phyloP scores from a whole-genome alignment of 2,329 filamentous ascomycete genomes.

The Monosporascus ibericus region DNA sequence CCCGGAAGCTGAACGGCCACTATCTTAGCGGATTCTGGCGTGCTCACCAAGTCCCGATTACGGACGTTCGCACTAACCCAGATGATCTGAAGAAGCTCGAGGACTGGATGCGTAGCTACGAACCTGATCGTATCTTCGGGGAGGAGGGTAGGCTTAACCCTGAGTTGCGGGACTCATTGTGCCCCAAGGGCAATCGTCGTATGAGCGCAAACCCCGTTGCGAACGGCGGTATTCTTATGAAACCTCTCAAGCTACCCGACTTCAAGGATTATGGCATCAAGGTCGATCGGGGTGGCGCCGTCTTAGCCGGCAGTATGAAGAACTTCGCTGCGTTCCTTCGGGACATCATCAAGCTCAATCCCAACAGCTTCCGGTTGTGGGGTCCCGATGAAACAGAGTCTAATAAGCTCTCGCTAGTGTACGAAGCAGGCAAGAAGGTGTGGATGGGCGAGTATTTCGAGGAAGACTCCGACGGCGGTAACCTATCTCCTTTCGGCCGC shows the following conservation, averaged over 20 bases:
- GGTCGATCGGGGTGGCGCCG: conserved; percentile 54
- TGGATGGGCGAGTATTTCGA: conserved; percentile 76
- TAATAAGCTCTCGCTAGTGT: conserved; percentile 69
- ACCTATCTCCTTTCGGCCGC: conserved; percentile 60
- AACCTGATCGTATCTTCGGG: conserved; percentile 66
- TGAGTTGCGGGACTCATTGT: conserved; percentile 54
- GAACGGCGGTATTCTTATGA: conserved; percentile 63
- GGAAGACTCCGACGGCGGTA: conserved; percentile 69
- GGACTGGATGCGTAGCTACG: conserved; percentile 71
- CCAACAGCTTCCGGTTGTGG: conserved; percentile 65
- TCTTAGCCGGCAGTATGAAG: conserved; percentile 57
- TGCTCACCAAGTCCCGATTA: conserved; percentile 70
- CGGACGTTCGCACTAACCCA: conserved; percentile 60
- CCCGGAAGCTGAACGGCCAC: conserved; percentile 64
- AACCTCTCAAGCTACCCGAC: conserved; percentile 62
- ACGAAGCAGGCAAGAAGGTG: conserved; percentile 70
- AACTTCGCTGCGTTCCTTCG: conserved; percentile 63
- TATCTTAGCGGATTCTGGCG: conserved; percentile 74
- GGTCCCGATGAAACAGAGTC: conserved; percentile 78
- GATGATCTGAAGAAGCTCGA: conserved; percentile 64
- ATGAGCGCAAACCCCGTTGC: conserved; percentile 75
- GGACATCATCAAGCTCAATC: conserved; percentile 61
- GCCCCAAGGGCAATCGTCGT: conserved; percentile 57
- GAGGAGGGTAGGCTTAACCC: conserved; percentile 55
- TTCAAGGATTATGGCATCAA: conserved; percentile 62